phyloP scores from a whole-genome alignment of 129 eudicot species.

The Scalesia atractyloides region DNA sequence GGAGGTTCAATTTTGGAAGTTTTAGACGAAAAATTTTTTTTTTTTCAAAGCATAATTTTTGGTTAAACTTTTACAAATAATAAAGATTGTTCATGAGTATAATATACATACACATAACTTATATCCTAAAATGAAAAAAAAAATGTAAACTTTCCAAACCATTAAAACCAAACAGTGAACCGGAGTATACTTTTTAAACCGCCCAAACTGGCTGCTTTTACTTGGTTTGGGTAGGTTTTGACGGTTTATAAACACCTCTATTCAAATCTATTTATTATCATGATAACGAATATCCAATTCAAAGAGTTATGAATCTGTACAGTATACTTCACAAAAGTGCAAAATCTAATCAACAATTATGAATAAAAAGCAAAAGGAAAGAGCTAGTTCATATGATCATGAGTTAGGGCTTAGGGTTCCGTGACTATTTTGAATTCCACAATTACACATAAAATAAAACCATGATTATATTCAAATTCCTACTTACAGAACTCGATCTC shows the following conservation, averaged over 20 bases:
- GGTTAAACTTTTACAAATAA: not conserved
- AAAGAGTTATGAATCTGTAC: not conserved
- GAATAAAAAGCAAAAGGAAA: not conserved
- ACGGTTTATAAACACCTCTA: too few relatives aligned
- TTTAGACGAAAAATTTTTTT: too few relatives aligned
- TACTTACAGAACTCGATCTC: slow-evolving; percentile 4
- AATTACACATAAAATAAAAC: not conserved
- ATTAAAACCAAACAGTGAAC: too few relatives aligned
- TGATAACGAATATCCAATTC: not conserved
- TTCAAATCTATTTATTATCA: too few relatives aligned
- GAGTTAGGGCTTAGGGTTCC: not conserved
- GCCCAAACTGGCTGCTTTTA: too few relatives aligned
- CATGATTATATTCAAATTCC: not conserved
- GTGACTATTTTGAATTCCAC: not conserved
- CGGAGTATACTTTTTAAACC: too few relatives aligned
- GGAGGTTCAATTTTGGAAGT: too few relatives aligned
- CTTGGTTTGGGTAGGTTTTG: too few relatives aligned
- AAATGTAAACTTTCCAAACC: too few relatives aligned
- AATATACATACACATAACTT: not conserved
- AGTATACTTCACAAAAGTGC: not conserved
- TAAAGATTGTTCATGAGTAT: not conserved
- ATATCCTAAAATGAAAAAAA: too few relatives aligned
- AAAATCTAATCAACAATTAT: not conserved
- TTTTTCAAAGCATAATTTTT: too few relatives aligned
- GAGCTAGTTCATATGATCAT: not conserved